A percentile compares a stretch with the other conserved stretches of the same genome.
phyloP scores from a whole-genome alignment of 306 rosid species.

The Acacia melanoxylon region DNA sequence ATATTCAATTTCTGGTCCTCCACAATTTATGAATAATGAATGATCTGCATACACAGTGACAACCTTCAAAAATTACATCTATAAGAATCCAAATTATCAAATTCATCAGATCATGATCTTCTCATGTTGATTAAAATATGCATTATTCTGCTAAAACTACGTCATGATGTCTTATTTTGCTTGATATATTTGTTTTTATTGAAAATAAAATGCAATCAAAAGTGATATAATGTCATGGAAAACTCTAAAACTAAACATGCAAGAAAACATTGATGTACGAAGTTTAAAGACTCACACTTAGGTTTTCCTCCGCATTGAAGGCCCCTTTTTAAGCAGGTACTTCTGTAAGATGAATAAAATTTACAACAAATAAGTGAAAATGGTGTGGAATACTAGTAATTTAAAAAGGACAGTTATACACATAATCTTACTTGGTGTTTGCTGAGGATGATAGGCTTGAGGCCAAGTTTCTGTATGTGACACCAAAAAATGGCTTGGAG shows the following conservation, averaged over 20 bases:
- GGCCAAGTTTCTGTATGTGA: not conserved
- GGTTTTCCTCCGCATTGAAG: not conserved
- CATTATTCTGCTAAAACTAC: too few relatives aligned
- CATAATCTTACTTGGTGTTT: not conserved
- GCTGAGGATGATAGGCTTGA: not conserved
- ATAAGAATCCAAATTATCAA: not conserved
- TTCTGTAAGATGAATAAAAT: too few relatives aligned
- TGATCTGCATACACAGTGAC: conserved; percentile 36
- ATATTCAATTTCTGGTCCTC: conserved; percentile 37
- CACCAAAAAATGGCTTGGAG: too few relatives aligned
- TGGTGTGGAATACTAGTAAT: not conserved
- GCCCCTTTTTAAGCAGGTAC: not conserved
- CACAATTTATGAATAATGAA: conserved; percentile 30
- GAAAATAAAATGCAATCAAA: too few relatives aligned
- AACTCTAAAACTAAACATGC: too few relatives aligned
- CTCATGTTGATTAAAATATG: too few relatives aligned
- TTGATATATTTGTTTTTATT: too few relatives aligned
- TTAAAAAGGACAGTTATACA: too few relatives aligned
- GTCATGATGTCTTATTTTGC: too few relatives aligned
- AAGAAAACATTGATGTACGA: not conserved
- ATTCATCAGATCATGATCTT: not conserved
- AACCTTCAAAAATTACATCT: not conserved
- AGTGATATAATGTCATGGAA: too few relatives aligned
- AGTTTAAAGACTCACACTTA: not conserved
- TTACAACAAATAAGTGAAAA: too few relatives aligned